Base-by-base conservation (phyloP, 2,329 filamentous ascomycete genomes). In the Amauroascus niger region DNA sequence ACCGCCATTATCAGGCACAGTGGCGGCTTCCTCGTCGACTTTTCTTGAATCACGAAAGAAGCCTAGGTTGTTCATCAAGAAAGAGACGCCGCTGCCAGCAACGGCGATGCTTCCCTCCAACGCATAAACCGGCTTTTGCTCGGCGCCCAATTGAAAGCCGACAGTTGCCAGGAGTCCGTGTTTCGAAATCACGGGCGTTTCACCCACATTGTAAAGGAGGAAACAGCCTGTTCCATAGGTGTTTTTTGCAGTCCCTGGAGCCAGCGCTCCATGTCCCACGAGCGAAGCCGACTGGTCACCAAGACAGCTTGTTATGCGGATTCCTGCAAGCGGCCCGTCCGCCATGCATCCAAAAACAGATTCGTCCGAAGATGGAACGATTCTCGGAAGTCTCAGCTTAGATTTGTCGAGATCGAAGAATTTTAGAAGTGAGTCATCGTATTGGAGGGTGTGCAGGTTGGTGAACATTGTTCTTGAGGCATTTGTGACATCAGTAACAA, bases 401-500 rank as follows among this genome's bases (percentile, higher is more conserved):
- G 57, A 57, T 52, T 74, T 76, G 66, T 90, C 83, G 57, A 95
- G 79, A 44, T 79, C 80, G 70, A 95, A 95, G 73, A 94, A 95
- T 22, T 81, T 72, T 24, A 95, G 74, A 24, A 95, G 77, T 39
- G 77, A 76, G 54, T 88, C 81, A 66, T 91, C 87, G 69, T 95
- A 95, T 62, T 89, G 69, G 55, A 88, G 76, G 9, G 83, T 90
- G 62, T 82, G 78, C 52, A 95, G 76, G 71, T 95, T 88, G 84
- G 95, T 90, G 70, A 95, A 93, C 88, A 95, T 94, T 57, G 89
- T 95, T 64, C 89, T 78, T 51, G 86, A 91, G 18, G 89, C 89
- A 67, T 95, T 95, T 57, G 87, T 88, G 46, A 84, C 82, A 68
- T 95, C 89, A 0, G 89, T 93, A 55, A 95, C 87, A 65, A 87